Evolutionary conservation across 192 early-diverging fungal genomes (phyloP), one percentile per base, ranked within the genome.

Genomic region (Coemansia sp.): DNA sequence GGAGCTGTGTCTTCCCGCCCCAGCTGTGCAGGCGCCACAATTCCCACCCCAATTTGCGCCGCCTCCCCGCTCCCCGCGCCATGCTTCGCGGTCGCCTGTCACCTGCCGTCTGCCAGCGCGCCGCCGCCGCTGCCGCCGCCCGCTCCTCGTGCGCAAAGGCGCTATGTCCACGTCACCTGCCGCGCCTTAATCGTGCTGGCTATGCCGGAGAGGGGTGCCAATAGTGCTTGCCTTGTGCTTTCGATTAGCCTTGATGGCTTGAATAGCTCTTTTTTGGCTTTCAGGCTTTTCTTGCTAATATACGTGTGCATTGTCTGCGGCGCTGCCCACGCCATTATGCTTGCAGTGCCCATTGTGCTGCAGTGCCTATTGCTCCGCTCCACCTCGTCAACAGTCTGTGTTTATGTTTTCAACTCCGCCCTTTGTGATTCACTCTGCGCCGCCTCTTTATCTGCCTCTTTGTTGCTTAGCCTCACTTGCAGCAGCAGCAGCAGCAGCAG

Each of bases 11-110:
- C 65, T 48, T 50, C 43, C 42, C 65, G 31, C 55, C 51, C 40
- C 59, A 61, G 65, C 59, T 54, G 60, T 47, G 55, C 20, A 18
- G 44, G 36, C 37, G 51, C 51, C 51, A 53, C 51, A 39, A 33
- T 57, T 58, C 56, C 46, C 57, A 50, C 57, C 57, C 46, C 36
- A 40, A 50, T n/a, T 41, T 50, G 46, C 37, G 30, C 23, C 44
- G 20, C 45, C 39, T 36, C 44, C 55, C 55, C 33, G 37, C 26
- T 59, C 53, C 40, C 37, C 41, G 40, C 57, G 46, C 48, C 57
- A 50, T 59, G 38, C 48, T 41, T 49, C 37, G 15, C 21, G 26
- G 36, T 18, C 16, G 15, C 20, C 15, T 30, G 57, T 50, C 57
- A 59, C 21, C 39, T 54, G 53, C 20, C 11, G 38, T 39, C n/a